phyloP scores from a whole-genome alignment of 1,139 yeast species.

The Blastobotrys niveus region DNA sequence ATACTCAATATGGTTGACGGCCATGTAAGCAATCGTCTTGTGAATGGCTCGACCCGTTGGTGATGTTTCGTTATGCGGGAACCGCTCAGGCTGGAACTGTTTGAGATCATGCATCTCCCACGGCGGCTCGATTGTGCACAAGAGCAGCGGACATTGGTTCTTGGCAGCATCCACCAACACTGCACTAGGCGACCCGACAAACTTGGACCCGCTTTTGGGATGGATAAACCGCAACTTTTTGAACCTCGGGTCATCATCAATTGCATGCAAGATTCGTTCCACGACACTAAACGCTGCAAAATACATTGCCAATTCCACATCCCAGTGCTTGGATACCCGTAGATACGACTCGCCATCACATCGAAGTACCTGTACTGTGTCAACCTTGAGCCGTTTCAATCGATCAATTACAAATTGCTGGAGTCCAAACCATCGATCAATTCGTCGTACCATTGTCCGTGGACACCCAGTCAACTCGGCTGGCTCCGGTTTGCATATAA shows the following conservation, averaged over 20 bases:
- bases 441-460: background rate
- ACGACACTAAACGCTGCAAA: conserved; percentile 3
- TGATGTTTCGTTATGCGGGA: background rate
- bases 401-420: conserved; percentile 5
- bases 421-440: conserved; percentile 2
- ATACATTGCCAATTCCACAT: conserved; percentile 7
- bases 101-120: background rate
- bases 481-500: background rate
- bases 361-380: background rate
- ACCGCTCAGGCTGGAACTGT: background rate
- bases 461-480: background rate
- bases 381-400: background rate
- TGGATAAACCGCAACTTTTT: conserved; percentile 2
- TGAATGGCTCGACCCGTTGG: conserved; percentile 2
- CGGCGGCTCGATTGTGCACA: conserved; percentile 4
- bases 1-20: background rate
- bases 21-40: conserved; percentile 4
- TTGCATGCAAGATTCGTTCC: conserved; percentile 1
- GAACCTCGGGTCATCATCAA: background rate
- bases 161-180: background rate
- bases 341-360: background rate
- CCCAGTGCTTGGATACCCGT: conserved; percentile 6
- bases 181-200: conserved; percentile 9
- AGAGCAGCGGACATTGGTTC: background rate
- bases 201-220: background rate